These are phyloP conservation scores for Smittium culicis DNA, from an alignment of 371 early-diverging fungal genomes.

Conservation along the genomic window DNA sequence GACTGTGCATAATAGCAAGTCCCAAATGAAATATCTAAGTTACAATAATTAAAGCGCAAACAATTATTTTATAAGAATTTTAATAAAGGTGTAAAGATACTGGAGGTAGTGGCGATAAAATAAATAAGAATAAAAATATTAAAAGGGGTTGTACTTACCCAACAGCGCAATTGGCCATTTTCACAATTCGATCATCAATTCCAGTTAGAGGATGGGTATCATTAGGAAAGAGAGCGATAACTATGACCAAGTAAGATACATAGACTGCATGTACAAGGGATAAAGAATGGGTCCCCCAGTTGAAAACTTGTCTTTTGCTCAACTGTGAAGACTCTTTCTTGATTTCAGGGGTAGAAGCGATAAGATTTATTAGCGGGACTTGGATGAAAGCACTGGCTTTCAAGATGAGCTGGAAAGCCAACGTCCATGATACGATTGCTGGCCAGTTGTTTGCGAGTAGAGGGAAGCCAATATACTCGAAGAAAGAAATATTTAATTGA, in stretches of 20 bases:
- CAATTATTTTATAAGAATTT: too few species aligned
- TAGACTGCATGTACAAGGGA: conserved; percentile 44
- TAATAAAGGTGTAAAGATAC: too few species aligned
- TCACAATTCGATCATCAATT: conserved; percentile 31
- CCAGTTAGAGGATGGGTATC: conserved; percentile 56
- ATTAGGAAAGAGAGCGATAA: conserved; percentile 49
- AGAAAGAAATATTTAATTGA: too few species aligned
- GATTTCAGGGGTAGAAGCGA: background rate
- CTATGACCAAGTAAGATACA: conserved; percentile 40
- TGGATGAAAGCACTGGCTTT: background rate
- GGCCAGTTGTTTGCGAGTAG: conserved; percentile 10
- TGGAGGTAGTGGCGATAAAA: too few species aligned
- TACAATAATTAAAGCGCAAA: too few species aligned
- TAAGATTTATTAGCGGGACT: too few species aligned
- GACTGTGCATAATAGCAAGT: conserved; percentile 52
- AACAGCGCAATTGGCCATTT: background rate
- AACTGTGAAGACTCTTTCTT: conserved; percentile 15
- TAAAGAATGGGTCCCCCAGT: conserved; percentile 62
- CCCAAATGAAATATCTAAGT: conserved; percentile 86
- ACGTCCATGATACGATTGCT: conserved; percentile 4
- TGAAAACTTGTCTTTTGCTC: conserved; percentile 35
- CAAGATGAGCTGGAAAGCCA: conserved; percentile 1
- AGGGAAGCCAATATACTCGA: background rate
- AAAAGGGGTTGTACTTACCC: background rate
- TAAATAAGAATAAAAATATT: background rate